Conservation (phyloP, 805 yeast species). For the Wickerhamomyces bisporus region DNA sequence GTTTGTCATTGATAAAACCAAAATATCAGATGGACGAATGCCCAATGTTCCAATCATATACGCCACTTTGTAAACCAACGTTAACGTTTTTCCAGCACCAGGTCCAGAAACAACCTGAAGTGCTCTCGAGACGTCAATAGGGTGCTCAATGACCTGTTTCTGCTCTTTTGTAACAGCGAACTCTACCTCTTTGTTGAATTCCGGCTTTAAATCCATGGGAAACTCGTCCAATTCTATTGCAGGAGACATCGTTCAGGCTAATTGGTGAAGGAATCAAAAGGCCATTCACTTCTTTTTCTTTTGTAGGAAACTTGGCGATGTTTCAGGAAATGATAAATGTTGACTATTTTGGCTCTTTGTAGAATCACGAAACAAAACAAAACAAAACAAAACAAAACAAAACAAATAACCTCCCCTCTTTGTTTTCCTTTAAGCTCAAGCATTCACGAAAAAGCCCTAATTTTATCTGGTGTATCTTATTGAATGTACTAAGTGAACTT, state of each 20-base stretch:
- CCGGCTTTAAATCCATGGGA: not conserved
- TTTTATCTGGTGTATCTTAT: no score
- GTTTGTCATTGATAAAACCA: slow-evolving; percentile 65
- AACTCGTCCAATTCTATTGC: not conserved
- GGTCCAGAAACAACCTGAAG: slow-evolving; percentile 63
- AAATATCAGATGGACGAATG: slow-evolving; percentile 46
- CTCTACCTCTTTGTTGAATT: slow-evolving; percentile 7
- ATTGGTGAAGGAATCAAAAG: slow-evolving; percentile 16
- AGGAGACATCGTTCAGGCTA: not conserved
- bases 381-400: no score
- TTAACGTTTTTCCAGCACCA: slow-evolving; percentile 68
- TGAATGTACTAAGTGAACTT: no score
- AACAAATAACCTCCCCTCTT: no score
- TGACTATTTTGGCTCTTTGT: no score
- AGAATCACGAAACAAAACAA: no score
- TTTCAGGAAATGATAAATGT: no score
- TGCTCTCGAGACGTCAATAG: slow-evolving; percentile 34
- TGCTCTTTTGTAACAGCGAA: slow-evolving; percentile 41
- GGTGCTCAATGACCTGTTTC: slow-evolving; percentile 36
- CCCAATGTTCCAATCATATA: slow-evolving; percentile 33
- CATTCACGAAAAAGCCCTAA: no score
- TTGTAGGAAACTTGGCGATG: no score
- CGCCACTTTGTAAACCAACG: slow-evolving; percentile 49
- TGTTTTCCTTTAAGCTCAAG: no score
- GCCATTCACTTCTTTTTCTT: no score